Conservation (phyloP, 306 rosid species). For the Mimosa bimucronata region DNA sequence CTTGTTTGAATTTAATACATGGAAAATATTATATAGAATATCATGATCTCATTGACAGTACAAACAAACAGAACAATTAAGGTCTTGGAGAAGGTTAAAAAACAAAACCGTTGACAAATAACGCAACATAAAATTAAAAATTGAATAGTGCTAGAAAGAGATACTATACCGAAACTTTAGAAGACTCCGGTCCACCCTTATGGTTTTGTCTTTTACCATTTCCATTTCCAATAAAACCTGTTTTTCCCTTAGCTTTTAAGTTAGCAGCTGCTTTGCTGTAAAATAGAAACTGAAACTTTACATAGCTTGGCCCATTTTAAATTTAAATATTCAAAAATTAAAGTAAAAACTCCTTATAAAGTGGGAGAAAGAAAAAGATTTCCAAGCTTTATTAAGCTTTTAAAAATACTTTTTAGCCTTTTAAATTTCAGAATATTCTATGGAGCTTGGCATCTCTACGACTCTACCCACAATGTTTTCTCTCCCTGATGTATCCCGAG, state of each 20-base stretch:
- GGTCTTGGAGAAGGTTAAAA: not conserved
- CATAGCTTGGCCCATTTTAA: not conserved
- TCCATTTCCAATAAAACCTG: not conserved
- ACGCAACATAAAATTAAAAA: not conserved
- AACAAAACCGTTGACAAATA: not conserved
- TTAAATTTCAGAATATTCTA: not conserved
- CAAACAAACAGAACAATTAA: not conserved
- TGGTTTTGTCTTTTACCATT: not conserved
- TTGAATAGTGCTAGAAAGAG: not conserved
- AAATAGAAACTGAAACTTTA: not conserved
- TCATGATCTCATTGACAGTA: not conserved
- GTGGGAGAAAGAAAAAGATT: no score
- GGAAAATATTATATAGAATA: no score
- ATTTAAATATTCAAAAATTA: not conserved
- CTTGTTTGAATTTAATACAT: not conserved
- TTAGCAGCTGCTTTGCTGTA: not conserved
- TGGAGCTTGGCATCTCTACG: not conserved
- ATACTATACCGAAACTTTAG: not conserved
- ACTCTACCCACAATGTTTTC: not conserved
- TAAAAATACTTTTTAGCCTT: no score
- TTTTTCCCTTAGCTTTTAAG: not conserved
- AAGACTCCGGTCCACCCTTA: not conserved
- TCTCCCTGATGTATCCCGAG: not conserved
- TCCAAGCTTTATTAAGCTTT: no score
- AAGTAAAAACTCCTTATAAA: no score